phyloP scores from a whole-genome alignment of 345 rosid genomes.

The Bruguiera gymnorhiza region DNA sequence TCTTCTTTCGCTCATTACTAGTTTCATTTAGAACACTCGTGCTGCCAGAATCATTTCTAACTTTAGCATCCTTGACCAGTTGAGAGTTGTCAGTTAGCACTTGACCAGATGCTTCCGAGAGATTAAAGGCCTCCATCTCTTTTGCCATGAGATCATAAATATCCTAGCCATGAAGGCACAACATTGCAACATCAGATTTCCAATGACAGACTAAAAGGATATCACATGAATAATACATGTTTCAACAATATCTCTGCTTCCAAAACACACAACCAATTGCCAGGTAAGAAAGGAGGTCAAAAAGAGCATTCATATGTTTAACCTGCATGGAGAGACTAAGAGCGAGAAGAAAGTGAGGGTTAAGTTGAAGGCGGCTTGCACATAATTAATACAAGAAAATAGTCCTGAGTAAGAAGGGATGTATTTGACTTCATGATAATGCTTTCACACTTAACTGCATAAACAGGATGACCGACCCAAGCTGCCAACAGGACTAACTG shows the following conservation, averaged over 20 bases:
- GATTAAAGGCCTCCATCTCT: conserved; percentile 60
- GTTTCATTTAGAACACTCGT: conserved; percentile 47
- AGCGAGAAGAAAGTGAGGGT: not conserved
- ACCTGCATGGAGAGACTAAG: not conserved
- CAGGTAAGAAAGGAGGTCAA: not conserved
- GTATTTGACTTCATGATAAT: not conserved
- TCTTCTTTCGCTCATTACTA: conserved; percentile 61
- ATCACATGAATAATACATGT: not conserved
- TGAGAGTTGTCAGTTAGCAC: conserved; percentile 28
- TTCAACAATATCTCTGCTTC: not conserved
- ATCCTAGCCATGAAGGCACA: conserved; percentile 46
- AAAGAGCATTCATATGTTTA: not conserved
- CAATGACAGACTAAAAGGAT: conserved; percentile 13
- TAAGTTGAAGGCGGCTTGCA: not conserved
- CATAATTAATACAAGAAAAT: not conserved
- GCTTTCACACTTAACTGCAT: not conserved
- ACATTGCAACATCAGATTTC: conserved; percentile 22
- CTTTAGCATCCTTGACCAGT: conserved; percentile 42
- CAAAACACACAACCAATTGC: not conserved
- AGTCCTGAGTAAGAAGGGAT: not conserved
- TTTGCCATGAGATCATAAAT: conserved; percentile 69
- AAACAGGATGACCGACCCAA: not conserved
- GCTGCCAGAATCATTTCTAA: conserved; percentile 41
- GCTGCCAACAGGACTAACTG: not conserved
- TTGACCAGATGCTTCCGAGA: conserved; percentile 42